Evolutionary conservation across 768 basidiomycete genomes (phyloP), one percentile per base, ranked within the genome.

Genomic region (Leccinum uliginosum): DNA sequence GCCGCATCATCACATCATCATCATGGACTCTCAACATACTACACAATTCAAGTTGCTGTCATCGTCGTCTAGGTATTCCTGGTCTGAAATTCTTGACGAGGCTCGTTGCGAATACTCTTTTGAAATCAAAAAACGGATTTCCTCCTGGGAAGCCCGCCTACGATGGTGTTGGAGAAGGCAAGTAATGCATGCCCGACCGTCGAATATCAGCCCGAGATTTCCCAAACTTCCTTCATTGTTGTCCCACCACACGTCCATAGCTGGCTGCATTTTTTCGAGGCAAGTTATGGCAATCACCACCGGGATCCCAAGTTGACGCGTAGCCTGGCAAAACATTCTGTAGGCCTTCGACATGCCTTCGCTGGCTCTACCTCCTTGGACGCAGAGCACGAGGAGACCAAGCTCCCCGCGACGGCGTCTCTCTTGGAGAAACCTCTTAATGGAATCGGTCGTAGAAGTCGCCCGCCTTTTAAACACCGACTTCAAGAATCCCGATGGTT

Each of bases 251-350:
- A 50, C 21, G 0, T 74, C 74, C 71, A 74, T 73, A 1, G 58
- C 51, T 17, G 62, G 62, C 27, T 65, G 62, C 17, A n/a, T 24
- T 27, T 57, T 57, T 57, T 77, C 78, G 5, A 78, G 66, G 43
- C 74, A 68, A 12, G 76, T 79, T 17, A 78, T 48, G 6, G 61
- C 74, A 9, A 79, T 52, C 12, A 75, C 66, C 44, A 74, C 70
- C 1, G 77, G 76, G n/a, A 71, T 69, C 21, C 63, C 53, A 9
- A 64, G 34, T 32, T 52, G 65, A 53, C 75, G 74, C 7, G 75
- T 70, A 4, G 74, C 56, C 17, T 64, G 59, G 26, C 68, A 62
- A 50, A 78, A 74, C 0, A 6, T 45, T 6, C 46, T 61, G 55
- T 72, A 71, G 6, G 51, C 53, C 1, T n/a, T 53, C 3, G 43